Base-by-base conservation (phyloP, 495 filamentous ascomycete genomes). In the Podospora conica region DNA sequence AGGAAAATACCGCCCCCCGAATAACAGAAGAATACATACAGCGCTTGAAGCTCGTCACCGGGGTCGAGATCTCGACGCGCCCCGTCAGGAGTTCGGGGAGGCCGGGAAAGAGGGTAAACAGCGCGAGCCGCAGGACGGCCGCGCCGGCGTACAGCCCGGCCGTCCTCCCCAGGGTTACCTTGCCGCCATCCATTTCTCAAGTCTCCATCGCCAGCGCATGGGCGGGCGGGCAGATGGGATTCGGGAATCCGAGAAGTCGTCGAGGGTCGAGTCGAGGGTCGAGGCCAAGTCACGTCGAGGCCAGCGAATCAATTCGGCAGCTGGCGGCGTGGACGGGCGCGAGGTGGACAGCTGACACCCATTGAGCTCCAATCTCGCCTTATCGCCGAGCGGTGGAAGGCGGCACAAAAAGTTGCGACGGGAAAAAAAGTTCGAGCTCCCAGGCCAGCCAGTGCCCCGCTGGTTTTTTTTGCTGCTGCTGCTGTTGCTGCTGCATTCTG, bases 41-140 rank as follows among this genome's bases (percentile, higher is more conserved):
- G 86, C 96, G 87, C 81, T 97, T 98, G 85, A 96, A 98, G 84
- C 95, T 97, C 65, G 90, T 97, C 25, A 98, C 90, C 20, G 95
- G 93, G 3, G 95, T 98, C 25, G 95, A 97, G 66, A 98, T 88
- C 83, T 98, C 95, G 66, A 97, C 95, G 74, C 95, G 88, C 64
- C 89, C 91, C 10, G 91, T 93, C 65, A 98, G 82, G 63, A 97
- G 82, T 70, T 93, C 88, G 15, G 96, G 91, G 29, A 98, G 82
- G 15, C 86, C 87, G 68, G 95, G 95, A 73, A 97, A 96, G 9
- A 87, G 79, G 63, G 86, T 83, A 75, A 91, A 91, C 60, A 98
- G 85, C 61, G 93, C 80, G 64, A 97, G 84, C 64, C 95, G 88
- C 71, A 97, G 77, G 60, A 87, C 84, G 67, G 91, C 87, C 66